Base-by-base conservation (phyloP, 2,329 filamentous ascomycete species). In the Aureobasidium mangrovei region DNA sequence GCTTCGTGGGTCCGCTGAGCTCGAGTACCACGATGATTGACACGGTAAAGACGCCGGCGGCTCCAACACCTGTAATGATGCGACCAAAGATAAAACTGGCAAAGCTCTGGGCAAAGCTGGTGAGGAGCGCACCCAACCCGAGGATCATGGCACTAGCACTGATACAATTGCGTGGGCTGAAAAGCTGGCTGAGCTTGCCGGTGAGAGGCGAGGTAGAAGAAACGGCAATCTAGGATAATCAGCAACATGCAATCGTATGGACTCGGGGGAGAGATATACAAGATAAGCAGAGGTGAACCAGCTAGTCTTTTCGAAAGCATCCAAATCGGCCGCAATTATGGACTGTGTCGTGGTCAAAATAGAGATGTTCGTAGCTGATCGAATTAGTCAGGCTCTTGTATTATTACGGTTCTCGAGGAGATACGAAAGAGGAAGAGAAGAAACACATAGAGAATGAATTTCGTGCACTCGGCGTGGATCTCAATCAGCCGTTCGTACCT, bases 281-380 rank as follows among this genome's bases (percentile, higher is more conserved):
- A 93, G 75, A 65, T 88, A 94, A 2, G 84, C 77, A 32, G 85
- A 88, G 6, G 85, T 89, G 65, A 93, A 89, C 88, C 88, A 94
- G 67, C 82, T 86, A 35, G 82, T 83, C 54, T 82, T 74, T 54
- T 83, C 81, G 63, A 88, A 90, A 1, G 86, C 81, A 68, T 87
- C 76, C 2, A 94, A 74, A 60, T 91, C 87, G 6, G 77, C 78
- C 2, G 88, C 87, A 60, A 94, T 88, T 47, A 76, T 76, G 6
- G 84, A 87, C 69, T 93, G 88, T 1, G 85, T 86, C 54, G 89
- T 91, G 4, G 86, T 87, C 65, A 94, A 83, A 61, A 88, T 83
- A 9, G 84, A 88, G 70, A 91, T 88, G 64, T 93, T 93, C 58
- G 79, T 77, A 12, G 77, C 77, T 77, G 56, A 44, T 6, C 26